Percentiles rank a stretch among this genome's conserved stretches.
Conservation (phyloP, 2,329 filamentous ascomycete genomes). For the Epichloe festucae region DNA sequence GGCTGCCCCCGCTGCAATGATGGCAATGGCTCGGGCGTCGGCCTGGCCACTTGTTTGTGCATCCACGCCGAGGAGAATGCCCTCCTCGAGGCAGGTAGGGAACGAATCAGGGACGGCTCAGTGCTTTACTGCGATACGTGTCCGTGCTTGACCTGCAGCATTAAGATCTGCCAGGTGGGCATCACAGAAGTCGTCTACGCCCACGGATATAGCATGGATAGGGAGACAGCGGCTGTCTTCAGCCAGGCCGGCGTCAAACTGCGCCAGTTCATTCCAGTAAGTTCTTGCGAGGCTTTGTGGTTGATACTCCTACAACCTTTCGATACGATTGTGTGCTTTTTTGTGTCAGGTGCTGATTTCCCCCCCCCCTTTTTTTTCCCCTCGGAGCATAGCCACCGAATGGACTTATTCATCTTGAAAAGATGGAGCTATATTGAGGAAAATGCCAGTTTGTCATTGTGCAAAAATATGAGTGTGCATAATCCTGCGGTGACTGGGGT, state of each 20-base stretch:
- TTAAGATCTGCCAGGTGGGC: slow-evolving; percentile 96
- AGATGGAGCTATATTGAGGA: slow-evolving; percentile 26
- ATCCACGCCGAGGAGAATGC: slow-evolving; percentile 99
- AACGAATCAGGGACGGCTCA: slow-evolving; percentile 70
- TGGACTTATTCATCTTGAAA: slow-evolving; percentile 50
- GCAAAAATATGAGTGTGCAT: too few species aligned
- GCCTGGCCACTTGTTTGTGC: slow-evolving; percentile 78
- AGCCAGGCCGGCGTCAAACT: slow-evolving; percentile 70
- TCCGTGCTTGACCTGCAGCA: slow-evolving; percentile 92
- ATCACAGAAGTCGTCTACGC: slow-evolving; percentile 93
- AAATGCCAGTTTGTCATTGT: neutral
- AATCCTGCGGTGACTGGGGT: too few species aligned
- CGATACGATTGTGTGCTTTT: neutral
- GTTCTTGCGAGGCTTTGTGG: slow-evolving; percentile 19
- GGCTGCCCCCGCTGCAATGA: slow-evolving; percentile 83
- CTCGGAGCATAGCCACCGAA: slow-evolving; percentile 43
- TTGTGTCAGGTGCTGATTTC: neutral
- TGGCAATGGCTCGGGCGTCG: slow-evolving; percentile 54
- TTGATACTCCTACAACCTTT: too few species aligned
- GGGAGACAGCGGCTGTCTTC: slow-evolving; percentile 69
- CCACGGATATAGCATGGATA: slow-evolving; percentile 90
- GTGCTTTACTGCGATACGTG: slow-evolving; percentile 93
- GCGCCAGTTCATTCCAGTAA: slow-evolving; percentile 76
- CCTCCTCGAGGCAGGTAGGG: slow-evolving; percentile 81
- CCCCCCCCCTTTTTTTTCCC: neutral